These are phyloP conservation scores for Pichiaceae sp. DNA, from an alignment of 1,139 yeast genomes.

Conservation along the genomic window DNA sequence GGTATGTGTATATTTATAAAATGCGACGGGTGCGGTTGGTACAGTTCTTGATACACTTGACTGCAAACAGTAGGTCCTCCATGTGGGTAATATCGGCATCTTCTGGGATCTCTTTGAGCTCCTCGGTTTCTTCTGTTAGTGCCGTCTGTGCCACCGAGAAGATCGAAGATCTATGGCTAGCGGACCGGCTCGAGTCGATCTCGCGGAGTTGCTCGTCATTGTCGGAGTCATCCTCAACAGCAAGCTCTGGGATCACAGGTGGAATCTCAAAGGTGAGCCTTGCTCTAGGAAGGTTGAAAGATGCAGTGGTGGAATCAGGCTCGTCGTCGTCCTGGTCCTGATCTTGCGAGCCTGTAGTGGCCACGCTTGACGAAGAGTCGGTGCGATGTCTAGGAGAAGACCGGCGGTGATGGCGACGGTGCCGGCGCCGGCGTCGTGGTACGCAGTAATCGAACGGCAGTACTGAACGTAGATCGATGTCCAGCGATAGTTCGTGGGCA, in stretches of 20 bases:
- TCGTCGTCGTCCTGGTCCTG: neutral
- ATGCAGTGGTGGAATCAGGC: neutral
- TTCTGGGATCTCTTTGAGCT: too few species aligned
- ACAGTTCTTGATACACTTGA: constrained; percentile 20
- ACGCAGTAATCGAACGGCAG: constrained; percentile 20
- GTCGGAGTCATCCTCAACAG: neutral
- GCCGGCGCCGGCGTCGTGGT: constrained; percentile 13
- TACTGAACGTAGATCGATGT: constrained; percentile 17
- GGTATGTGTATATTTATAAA: neutral
- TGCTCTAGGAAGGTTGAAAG: neutral
- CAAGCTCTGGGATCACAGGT: neutral
- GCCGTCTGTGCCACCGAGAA: neutral
- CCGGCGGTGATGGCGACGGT: neutral
- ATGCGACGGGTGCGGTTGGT: constrained; percentile 7
- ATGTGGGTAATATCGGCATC: neutral
- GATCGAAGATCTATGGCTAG: too few species aligned
- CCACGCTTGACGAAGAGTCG: neutral
- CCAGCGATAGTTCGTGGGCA: constrained; percentile 22
- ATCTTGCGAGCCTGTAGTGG: neutral
- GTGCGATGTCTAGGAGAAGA: neutral
- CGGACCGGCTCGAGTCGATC: too few species aligned
- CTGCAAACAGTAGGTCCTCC: constrained; percentile 18
- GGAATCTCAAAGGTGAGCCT: neutral
- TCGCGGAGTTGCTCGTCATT: too few species aligned
- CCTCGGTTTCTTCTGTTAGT: neutral